phyloP scores from a whole-genome alignment of 805 yeast genomes.

The Maudiozyma turicensis region DNA sequence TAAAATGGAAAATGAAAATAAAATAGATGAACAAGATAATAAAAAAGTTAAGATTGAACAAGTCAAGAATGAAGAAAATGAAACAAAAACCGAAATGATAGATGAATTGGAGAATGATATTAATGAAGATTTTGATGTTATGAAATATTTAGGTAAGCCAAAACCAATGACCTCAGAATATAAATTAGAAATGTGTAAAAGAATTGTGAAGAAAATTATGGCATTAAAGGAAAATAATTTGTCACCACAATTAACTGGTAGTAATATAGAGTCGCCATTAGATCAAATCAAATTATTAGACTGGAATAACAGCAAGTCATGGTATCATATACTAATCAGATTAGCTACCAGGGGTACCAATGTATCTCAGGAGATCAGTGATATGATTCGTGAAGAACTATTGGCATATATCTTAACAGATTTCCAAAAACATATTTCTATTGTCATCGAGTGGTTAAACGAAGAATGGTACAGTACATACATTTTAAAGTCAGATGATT shows the following conservation, averaged over 20 bases:
- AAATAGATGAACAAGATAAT: constrained; percentile 8
- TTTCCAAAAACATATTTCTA: constrained; percentile 60
- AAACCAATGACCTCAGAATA: constrained; percentile 40
- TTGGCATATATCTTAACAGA: constrained; percentile 65
- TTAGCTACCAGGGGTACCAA: constrained; percentile 73
- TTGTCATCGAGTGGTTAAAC: constrained; percentile 83
- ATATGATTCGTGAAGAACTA: constrained; percentile 57
- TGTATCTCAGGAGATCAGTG: constrained; percentile 38
- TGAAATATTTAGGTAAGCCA: constrained; percentile 31
- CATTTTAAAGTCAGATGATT: constrained; percentile 2
- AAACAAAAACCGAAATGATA: constrained; percentile 1
- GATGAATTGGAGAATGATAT: constrained; percentile 21
- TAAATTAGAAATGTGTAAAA: constrained; percentile 43
- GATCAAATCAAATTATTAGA: constrained; percentile 30
- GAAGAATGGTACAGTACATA: constrained; percentile 81
- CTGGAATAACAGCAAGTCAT: constrained; percentile 58
- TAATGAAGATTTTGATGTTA: constrained; percentile 21
- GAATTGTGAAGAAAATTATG: constrained; percentile 9
- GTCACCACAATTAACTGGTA: background rate
- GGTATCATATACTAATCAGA: constrained; percentile 68
- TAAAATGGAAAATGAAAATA: constrained; percentile 7
- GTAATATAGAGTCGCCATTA: constrained; percentile 7
- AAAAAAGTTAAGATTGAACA: constrained; percentile 7
- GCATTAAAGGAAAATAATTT: constrained; percentile 1
- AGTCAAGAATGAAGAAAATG: background rate